These are phyloP conservation scores for Hypoxylon sp. DNA, from an alignment of 2,329 filamentous ascomycete species.

Conservation along the genomic window DNA sequence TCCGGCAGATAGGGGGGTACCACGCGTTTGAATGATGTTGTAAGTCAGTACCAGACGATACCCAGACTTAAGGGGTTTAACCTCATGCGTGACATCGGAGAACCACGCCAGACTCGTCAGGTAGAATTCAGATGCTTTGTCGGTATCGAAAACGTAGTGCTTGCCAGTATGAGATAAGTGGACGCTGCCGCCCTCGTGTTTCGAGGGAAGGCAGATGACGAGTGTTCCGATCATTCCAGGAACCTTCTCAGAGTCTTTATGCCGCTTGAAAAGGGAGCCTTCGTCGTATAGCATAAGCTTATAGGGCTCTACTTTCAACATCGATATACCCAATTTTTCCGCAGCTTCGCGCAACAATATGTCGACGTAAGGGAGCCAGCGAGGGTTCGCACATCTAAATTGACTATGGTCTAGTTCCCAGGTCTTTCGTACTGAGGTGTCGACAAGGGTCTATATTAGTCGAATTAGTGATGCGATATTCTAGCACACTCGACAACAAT, in stretches of 20 bases:
- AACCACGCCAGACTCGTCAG: constrained; percentile 57
- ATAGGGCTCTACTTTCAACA: constrained; percentile 52
- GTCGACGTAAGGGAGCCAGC: constrained; percentile 52
- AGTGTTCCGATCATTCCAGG: constrained; percentile 62
- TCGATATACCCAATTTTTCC: constrained; percentile 49
- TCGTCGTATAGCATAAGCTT: constrained; percentile 61
- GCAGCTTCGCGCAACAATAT: constrained; percentile 45
- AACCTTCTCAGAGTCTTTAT: constrained; percentile 60
- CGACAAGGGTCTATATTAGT: constrained; percentile 51
- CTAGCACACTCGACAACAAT: background rate
- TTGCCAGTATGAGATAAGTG: constrained; percentile 53
- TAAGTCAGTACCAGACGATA: constrained; percentile 63
- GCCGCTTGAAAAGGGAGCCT: constrained; percentile 60
- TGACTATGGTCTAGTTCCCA: constrained; percentile 55
- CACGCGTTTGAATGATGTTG: constrained; percentile 57
- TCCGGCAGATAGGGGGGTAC: constrained; percentile 25
- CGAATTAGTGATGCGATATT: background rate
- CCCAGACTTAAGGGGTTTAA: constrained; percentile 57
- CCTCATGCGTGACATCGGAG: constrained; percentile 62
- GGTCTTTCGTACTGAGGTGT: constrained; percentile 54
- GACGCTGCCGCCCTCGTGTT: constrained; percentile 59
- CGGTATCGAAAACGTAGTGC: constrained; percentile 50
- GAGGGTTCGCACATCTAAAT: constrained; percentile 54
- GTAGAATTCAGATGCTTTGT: constrained; percentile 49
- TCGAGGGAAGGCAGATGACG: constrained; percentile 60